These are phyloP conservation scores for Climacium dendroides DNA, from an alignment of 225 moss, liverwort and hornwort species.

Conservation along the genomic window DNA sequence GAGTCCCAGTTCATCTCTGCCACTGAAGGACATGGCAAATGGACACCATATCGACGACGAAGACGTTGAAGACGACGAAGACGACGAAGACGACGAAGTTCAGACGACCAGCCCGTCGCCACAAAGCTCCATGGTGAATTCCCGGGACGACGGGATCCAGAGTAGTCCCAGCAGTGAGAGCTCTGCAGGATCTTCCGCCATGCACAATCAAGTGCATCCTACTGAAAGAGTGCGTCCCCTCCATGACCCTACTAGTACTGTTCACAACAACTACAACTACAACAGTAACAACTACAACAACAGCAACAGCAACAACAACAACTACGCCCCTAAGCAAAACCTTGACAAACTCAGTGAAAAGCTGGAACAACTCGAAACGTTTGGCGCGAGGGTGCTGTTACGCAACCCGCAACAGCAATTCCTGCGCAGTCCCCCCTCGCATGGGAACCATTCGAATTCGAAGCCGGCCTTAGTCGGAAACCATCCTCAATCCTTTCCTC, in stretches of 20 bases:
- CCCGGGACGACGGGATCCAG: background rate
- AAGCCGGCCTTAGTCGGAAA: background rate
- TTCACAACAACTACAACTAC: background rate
- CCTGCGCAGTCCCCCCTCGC: constrained; percentile 10
- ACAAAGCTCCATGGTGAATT: background rate
- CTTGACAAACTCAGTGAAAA: constrained; percentile 47
- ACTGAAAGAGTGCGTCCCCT: background rate
- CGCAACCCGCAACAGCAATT: constrained; percentile 23
- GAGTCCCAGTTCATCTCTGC: background rate
- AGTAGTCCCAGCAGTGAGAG: background rate
- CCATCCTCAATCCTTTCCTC: background rate
- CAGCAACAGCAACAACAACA: background rate
- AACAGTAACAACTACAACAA: background rate
- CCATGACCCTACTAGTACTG: background rate
- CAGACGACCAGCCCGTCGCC: background rate
- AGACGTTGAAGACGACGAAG: background rate
- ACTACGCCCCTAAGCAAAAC: constrained; percentile 30
- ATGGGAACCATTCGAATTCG: background rate
- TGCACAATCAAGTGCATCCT: background rate
- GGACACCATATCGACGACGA: background rate
- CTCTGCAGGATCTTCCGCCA: background rate
- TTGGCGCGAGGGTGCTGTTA: constrained; percentile 23
- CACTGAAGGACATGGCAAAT: background rate
- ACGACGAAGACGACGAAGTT: background rate
- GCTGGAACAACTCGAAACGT: constrained; percentile 35